Percentiles rank a stretch among this genome's conserved stretches.
These are phyloP conservation scores for Fusarium sulawesiense DNA, from an alignment of 2,329 filamentous ascomycete species.

Conservation along the genomic window DNA sequence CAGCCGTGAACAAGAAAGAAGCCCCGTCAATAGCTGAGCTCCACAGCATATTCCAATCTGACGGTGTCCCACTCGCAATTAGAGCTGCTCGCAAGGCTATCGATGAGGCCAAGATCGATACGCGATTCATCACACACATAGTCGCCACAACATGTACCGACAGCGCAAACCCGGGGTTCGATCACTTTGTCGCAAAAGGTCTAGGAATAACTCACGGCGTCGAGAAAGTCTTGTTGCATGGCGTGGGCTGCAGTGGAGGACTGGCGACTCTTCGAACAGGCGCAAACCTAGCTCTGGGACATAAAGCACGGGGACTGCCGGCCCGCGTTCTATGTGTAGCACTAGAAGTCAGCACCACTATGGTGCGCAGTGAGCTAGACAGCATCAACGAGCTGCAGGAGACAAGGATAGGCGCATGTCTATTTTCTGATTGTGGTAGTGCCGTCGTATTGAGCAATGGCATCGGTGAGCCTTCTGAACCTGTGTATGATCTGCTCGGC, in stretches of 20 bases:
- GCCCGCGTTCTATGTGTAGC: constrained; percentile 74
- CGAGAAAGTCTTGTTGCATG: constrained; percentile 74
- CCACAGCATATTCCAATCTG: constrained; percentile 65
- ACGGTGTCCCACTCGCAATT: constrained; percentile 69
- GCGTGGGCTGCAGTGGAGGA: constrained; percentile 74
- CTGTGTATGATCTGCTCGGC: constrained; percentile 70
- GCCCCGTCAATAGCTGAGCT: constrained; percentile 66
- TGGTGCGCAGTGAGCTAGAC: constrained; percentile 74
- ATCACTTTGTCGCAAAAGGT: constrained; percentile 70
- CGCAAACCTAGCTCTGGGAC: constrained; percentile 73
- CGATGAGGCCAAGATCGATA: constrained; percentile 63
- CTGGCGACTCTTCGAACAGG: constrained; percentile 71
- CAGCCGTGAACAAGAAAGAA: constrained; percentile 66
- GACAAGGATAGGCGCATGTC: constrained; percentile 71
- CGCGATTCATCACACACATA: constrained; percentile 70
- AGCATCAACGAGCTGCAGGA: constrained; percentile 69
- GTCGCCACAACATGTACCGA: constrained; percentile 77
- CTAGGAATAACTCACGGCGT: constrained; percentile 68
- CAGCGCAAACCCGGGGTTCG: constrained; percentile 75
- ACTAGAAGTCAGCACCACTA: constrained; percentile 69
- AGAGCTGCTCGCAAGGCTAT: constrained; percentile 66
- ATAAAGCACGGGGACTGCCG: constrained; percentile 66
- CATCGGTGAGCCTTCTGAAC: constrained; percentile 59
- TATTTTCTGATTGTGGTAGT: constrained; percentile 79
- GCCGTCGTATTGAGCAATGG: constrained; percentile 73